phyloP scores from a whole-genome alignment of 2,329 filamentous ascomycete genomes.

The Phoma herbarum region DNA sequence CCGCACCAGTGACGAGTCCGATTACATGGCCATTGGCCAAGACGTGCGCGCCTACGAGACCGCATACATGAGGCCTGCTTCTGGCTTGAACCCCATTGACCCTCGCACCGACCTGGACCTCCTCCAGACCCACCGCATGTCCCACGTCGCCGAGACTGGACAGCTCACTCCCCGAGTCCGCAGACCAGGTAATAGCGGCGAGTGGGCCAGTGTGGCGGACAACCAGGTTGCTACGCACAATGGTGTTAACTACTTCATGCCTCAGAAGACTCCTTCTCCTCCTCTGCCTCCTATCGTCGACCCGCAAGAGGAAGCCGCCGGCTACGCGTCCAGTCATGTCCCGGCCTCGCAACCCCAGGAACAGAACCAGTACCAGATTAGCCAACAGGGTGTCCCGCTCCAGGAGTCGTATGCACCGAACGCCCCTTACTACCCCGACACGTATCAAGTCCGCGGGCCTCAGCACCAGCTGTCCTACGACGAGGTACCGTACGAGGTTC shows the following conservation, averaged over 20 bases:
- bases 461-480: constrained; percentile 49
- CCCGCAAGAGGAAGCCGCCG: constrained; percentile 24
- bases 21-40: constrained; percentile 42
- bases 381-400: constrained; percentile 44
- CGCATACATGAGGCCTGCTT: constrained; percentile 44
- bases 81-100: constrained; percentile 36
- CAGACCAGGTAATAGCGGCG: constrained; percentile 48
- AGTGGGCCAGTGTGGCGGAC: constrained; percentile 50
- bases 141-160: constrained; percentile 61
- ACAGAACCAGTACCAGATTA: constrained; percentile 22
- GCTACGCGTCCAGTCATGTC: constrained; percentile 22
- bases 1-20: constrained; percentile 48
- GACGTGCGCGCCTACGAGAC: constrained; percentile 46
- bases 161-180: constrained; percentile 56
- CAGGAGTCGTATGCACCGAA: constrained; percentile 50
- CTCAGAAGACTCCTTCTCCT: constrained; percentile 49
- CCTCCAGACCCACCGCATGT: constrained; percentile 58
- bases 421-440: constrained; percentile 44
- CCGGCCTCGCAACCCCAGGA: constrained; percentile 16
- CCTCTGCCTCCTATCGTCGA: constrained; percentile 35
- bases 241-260: constrained; percentile 51
- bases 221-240: constrained; percentile 43
- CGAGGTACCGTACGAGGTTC: constrained; percentile 41
- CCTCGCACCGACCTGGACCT: constrained; percentile 51
- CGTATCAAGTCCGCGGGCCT: constrained; percentile 50